These are phyloP conservation scores for Rubia balearica DNA, from an alignment of 305 asterid genomes.

Conservation along the genomic window DNA sequence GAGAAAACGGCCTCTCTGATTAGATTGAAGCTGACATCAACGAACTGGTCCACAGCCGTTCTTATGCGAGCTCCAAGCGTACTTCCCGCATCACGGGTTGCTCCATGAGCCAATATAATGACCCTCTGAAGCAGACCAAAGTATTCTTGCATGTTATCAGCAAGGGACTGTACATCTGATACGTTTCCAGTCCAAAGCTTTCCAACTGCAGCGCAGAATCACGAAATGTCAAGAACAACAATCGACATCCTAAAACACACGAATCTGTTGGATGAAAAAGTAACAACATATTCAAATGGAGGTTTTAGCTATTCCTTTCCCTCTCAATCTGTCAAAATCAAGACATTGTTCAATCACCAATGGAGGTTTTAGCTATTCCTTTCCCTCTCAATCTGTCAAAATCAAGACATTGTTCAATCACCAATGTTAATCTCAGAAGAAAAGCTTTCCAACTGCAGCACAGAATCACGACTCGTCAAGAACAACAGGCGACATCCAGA, in stretches of 20 bases:
- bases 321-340: too few relatives aligned
- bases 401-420: too few relatives aligned
- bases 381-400: too few relatives aligned
- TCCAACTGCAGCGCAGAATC: slow-evolving; percentile 50
- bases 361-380: too few relatives aligned
- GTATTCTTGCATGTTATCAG: slow-evolving; percentile 68
- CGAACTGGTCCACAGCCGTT: slow-evolving; percentile 53
- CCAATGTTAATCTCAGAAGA: too few relatives aligned
- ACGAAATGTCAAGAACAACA: neutral
- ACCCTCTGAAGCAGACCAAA: slow-evolving; percentile 74
- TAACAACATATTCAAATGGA: neutral
- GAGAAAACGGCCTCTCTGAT: slow-evolving; percentile 70
- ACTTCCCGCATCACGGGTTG: slow-evolving; percentile 59
- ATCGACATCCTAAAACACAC: neutral
- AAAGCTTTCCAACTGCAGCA: too few relatives aligned
- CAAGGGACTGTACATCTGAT: slow-evolving; percentile 57
- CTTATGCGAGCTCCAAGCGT: slow-evolving; percentile 65
- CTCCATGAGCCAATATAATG: slow-evolving; percentile 19
- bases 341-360: too few relatives aligned
- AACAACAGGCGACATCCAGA: too few relatives aligned
- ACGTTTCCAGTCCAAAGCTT: slow-evolving; percentile 70
- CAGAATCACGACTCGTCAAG: neutral
- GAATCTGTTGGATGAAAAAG: neutral
- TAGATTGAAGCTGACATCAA: slow-evolving; percentile 61
- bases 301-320: too few relatives aligned